Evolutionary conservation across 1,284 basidiomycete genomes (phyloP), one percentile per base, ranked within the genome.

Genomic region (Ganoderma sp.): DNA sequence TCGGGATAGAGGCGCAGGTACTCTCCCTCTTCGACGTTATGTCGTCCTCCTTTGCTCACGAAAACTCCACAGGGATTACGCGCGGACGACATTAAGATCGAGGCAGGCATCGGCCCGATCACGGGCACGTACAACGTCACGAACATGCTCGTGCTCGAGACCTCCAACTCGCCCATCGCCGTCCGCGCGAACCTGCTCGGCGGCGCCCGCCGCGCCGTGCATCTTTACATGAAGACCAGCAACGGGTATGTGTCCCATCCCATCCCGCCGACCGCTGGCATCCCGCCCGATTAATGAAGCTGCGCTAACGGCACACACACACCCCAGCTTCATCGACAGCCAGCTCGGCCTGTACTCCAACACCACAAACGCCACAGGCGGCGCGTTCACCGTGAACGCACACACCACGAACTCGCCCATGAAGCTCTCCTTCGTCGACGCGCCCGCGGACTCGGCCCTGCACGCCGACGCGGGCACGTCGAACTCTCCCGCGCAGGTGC

Each of bases 391-490:
- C 8, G 68, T 86, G 22, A 67, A 68, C 17, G 66, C 73, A 17
- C 48, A 32, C 19, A 74, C 76, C 12, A 67, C 66, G 41, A 78
- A 79, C 71, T 66, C 62, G 39, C 74, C 73, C 5, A 61, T 86
- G 19, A 71, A 73, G 2, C 60, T 86, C 28, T 66, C 69, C n/a
- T 79, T 83, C 69, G 54, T 70, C 48, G 48, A 60, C 56, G 79
- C 80, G 2, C 85, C 87, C 2, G 71, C 82, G 34, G 77, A 81
- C 68, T 84, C 82, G 15, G 66, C 73, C n/a, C 77, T 86, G 43
- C 37, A 71, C 65, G 70, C 83, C 63, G 65, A 72, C 1, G 81
- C 65, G 14, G 69, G 69, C 39, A 80, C 84, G 39, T 72, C 78
- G 4, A 74, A 81, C 39, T 76, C 77, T 6, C 76, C 71, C 1